Evolutionary conservation across 2,329 filamentous ascomycete species (phyloP).

Genomic region (Conoideocrella luteorostrata): DNA sequence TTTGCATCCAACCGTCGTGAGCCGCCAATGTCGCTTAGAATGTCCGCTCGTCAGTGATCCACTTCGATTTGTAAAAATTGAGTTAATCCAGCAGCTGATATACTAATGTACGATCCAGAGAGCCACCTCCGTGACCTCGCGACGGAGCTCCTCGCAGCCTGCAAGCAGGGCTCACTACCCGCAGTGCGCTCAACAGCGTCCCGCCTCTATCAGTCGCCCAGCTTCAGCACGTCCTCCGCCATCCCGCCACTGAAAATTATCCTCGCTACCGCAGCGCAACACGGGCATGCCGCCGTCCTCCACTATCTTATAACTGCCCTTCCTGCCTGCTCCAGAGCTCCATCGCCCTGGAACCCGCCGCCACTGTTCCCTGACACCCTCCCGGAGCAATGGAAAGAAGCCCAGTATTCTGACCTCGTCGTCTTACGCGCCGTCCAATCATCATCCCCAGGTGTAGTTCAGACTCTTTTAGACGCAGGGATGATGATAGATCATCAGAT

Average conservation of each 20-base stretch:
- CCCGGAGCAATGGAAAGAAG: slow-evolving; percentile 1
- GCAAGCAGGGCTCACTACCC: slow-evolving; percentile 1
- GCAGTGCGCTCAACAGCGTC: slow-evolving; percentile 1
- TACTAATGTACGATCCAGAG: background rate
- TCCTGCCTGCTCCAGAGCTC: slow-evolving; percentile 1
- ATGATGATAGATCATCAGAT: background rate
- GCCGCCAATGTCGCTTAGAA: background rate
- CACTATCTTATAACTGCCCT: background rate
- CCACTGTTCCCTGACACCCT: background rate
- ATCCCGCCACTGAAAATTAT: background rate
- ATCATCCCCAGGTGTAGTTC: background rate
- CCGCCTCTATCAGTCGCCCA: background rate
- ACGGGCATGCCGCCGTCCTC: slow-evolving; percentile 1
- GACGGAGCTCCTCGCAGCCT: slow-evolving; percentile 2
- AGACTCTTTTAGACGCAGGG: background rate
- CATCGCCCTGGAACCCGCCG: slow-evolving; percentile 1
- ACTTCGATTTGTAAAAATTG: background rate
- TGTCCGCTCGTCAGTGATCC: background rate
- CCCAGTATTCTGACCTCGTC: background rate
- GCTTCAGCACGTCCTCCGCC: background rate
- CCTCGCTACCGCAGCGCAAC: slow-evolving; percentile 2
- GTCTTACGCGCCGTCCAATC: background rate
- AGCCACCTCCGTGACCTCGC: background rate
- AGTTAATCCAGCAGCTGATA: background rate
- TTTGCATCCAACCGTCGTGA: background rate